These are phyloP conservation scores for Spatholobus suberectus DNA, from an alignment of 306 rosid species.

Conservation along the genomic window DNA sequence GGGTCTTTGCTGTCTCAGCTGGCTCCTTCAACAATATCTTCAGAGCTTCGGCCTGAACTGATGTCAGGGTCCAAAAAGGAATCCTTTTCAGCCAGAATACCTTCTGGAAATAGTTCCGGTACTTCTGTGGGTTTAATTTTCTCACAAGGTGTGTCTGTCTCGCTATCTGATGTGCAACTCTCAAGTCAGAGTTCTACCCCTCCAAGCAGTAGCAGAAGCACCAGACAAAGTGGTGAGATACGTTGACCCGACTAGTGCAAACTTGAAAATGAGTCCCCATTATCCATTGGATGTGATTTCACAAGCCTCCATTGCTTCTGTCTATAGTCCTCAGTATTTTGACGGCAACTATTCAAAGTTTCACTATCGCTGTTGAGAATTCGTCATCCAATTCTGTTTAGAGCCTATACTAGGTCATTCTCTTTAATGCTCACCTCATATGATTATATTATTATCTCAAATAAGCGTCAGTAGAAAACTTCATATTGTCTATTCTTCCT, in stretches of 20 bases:
- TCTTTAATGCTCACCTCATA: slow-evolving; percentile 40
- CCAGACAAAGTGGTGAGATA: slow-evolving; percentile 65
- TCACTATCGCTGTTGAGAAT: slow-evolving; percentile 40
- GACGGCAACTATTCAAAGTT: slow-evolving; percentile 53
- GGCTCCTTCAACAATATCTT: slow-evolving; percentile 67
- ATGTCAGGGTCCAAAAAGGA: slow-evolving; percentile 58
- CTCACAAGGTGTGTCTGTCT: slow-evolving; percentile 67
- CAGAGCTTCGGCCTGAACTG: slow-evolving; percentile 65
- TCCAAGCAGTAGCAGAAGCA: slow-evolving; percentile 61
- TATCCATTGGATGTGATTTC: slow-evolving; percentile 28
- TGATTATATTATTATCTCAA: slow-evolving; percentile 46
- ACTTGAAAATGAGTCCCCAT: neutral
- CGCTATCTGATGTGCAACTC: slow-evolving; percentile 69
- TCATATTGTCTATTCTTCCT: neutral
- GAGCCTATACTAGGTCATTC: slow-evolving; percentile 44
- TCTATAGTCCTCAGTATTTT: slow-evolving; percentile 42
- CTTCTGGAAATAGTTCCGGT: slow-evolving; percentile 63
- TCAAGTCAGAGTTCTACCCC: slow-evolving; percentile 65
- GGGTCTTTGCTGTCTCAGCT: slow-evolving; percentile 74
- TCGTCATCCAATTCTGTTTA: slow-evolving; percentile 44
- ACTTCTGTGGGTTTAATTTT: slow-evolving; percentile 67
- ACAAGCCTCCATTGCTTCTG: slow-evolving; percentile 44
- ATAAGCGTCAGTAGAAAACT: slow-evolving; percentile 51
- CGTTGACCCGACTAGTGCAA: slow-evolving; percentile 32
- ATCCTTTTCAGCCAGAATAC: slow-evolving; percentile 60